A percentile compares a stretch with the other conserved stretches of the same genome.
Conservation (phyloP, 2,329 filamentous ascomycete species). For the Pyrenophora graminea region DNA sequence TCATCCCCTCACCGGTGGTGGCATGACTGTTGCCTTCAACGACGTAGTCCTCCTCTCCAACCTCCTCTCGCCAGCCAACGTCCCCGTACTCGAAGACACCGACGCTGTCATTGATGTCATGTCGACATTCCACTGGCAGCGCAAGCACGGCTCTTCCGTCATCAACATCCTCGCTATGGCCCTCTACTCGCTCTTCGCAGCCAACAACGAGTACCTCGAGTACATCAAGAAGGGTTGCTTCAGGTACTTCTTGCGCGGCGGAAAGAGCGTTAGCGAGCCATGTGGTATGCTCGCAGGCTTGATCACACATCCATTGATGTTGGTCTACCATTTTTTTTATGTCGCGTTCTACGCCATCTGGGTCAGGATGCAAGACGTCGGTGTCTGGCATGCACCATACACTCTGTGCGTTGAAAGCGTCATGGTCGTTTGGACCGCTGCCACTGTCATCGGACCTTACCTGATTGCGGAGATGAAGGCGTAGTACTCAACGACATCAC, state of each 20-base stretch:
- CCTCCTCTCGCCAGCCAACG: constrained; percentile 69
- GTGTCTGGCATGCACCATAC: constrained; percentile 45
- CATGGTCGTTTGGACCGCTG: constrained; percentile 78
- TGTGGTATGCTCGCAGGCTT: constrained; percentile 81
- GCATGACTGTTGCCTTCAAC: constrained; percentile 97
- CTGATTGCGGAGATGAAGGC: constrained; percentile 68
- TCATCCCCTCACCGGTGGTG: constrained; percentile 94
- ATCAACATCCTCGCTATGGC: constrained; percentile 99
- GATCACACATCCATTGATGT: constrained; percentile 73
- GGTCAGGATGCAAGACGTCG: constrained; percentile 60
- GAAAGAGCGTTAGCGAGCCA: constrained; percentile 75
- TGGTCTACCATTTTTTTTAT: constrained; percentile 92
- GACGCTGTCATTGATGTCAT: constrained; percentile 69
- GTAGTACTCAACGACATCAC: constrained; percentile 13
- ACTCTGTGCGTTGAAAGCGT: constrained; percentile 67
- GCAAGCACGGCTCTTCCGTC: constrained; percentile 80
- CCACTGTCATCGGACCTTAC: constrained; percentile 80
- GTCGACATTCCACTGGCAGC: constrained; percentile 78
- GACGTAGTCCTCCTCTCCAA: constrained; percentile 80
- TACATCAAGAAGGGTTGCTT: constrained; percentile 91
- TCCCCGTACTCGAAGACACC: constrained; percentile 72
- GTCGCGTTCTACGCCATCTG: constrained; percentile 89
- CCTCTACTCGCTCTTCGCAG: constrained; percentile 88
- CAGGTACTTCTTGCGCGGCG: constrained; percentile 79
- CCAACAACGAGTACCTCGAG: constrained; percentile 65